Conservation (phyloP, 129 eudicot genomes). For the Kitagawia praeruptora region DNA sequence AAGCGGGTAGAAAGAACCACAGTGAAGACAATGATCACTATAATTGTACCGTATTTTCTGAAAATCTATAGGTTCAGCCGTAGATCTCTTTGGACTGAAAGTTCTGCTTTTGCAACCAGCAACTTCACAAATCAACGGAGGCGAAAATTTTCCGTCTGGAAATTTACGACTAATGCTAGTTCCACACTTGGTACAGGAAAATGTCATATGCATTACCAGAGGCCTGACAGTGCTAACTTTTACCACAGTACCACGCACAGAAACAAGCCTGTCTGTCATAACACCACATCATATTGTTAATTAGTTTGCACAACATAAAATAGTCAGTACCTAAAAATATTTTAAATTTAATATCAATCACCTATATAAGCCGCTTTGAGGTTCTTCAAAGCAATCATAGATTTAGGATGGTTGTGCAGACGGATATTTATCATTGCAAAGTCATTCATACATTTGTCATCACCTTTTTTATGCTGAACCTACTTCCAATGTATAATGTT, state of each 20-base stretch:
- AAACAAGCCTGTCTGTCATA: conserved; percentile 69
- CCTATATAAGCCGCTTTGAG: conserved; percentile 96
- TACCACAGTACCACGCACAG: conserved; percentile 79
- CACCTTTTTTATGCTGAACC: conserved; percentile 30
- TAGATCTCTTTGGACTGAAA: conserved; percentile 69
- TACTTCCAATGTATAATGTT: conserved; percentile 9
- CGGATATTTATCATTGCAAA: conserved; percentile 65
- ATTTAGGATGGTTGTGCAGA: conserved; percentile 71
- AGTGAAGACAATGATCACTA: neutral
- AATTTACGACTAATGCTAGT: conserved; percentile 58
- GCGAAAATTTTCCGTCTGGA: conserved; percentile 95
- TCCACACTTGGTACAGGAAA: conserved; percentile 73
- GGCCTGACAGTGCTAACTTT: conserved; percentile 95
- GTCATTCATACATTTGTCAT: conserved; percentile 26
- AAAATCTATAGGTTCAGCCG: conserved; percentile 71
- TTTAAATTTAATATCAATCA: conserved; percentile 10
- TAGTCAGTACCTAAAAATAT: neutral
- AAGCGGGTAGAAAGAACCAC: neutral
- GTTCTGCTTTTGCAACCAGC: conserved; percentile 77
- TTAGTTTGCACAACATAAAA: conserved; percentile 11
- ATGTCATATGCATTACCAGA: conserved; percentile 74
- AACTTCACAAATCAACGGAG: conserved; percentile 60
- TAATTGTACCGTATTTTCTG: conserved; percentile 72
- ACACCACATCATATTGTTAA: conserved; percentile 13
- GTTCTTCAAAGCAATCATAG: conserved; percentile 83